These are phyloP conservation scores for Panellus pusillus DNA, from an alignment of 768 basidiomycete genomes.

Conservation along the genomic window DNA sequence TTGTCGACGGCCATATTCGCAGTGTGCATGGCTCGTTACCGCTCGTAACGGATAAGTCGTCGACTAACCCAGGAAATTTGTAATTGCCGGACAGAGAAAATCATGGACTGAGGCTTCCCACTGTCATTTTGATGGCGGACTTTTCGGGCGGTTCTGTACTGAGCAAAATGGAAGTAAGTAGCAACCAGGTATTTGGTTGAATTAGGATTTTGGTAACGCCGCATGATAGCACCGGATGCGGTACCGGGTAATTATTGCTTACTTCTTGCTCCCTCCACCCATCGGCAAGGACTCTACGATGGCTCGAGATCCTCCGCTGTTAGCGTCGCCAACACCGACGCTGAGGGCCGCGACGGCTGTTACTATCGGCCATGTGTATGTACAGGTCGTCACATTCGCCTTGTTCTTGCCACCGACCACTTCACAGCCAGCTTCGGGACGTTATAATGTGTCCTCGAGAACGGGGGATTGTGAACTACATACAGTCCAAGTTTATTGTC, in stretches of 20 bases:
- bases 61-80: no score
- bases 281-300: constrained; percentile 30
- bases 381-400: constrained; percentile 8
- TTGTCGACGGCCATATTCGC: no score
- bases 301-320: constrained; percentile 46
- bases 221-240: no score
- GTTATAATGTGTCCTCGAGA: constrained; percentile 73
- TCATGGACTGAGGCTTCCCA: no score
- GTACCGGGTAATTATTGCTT: no score
- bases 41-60: no score
- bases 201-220: no score
- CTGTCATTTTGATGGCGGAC: no score
- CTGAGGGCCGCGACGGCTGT: constrained; percentile 43
- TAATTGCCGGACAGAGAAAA: no score
- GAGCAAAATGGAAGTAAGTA: background rate
- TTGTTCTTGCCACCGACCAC: constrained; percentile 8
- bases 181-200: background rate
- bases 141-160: background rate
- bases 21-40: no score
- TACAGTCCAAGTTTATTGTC: constrained; percentile 51
- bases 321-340: constrained; percentile 45
- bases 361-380: constrained; percentile 65
- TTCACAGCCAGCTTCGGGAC: constrained; percentile 70
- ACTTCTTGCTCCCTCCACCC: background rate
- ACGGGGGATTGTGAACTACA: constrained; percentile 63